Conservation (phyloP, 306 rosid genomes). For the barrel medic (Medicago truncatula) region DNA sequence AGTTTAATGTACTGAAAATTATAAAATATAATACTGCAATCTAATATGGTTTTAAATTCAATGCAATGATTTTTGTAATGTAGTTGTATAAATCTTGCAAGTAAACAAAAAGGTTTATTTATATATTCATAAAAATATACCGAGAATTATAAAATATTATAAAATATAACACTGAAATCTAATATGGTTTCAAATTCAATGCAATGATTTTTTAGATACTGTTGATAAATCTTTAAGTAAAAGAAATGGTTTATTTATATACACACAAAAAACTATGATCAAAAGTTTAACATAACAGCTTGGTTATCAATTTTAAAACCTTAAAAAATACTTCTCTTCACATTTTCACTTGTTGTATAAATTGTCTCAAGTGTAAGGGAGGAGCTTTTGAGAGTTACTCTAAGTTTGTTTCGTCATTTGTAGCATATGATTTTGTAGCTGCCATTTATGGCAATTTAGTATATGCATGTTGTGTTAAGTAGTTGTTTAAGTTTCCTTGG, state of each 20-base stretch:
- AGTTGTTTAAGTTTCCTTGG: slow-evolving; percentile 29
- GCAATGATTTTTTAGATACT: too few species aligned
- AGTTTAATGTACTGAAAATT: slow-evolving; percentile 2
- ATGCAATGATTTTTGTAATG: not conserved
- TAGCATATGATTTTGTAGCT: slow-evolving; percentile 31
- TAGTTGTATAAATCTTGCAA: not conserved
- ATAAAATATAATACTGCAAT: slow-evolving; percentile 11
- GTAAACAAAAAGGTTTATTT: not conserved
- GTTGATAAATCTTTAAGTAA: not conserved
- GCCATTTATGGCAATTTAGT: slow-evolving; percentile 32
- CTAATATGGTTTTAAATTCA: slow-evolving; percentile 4
- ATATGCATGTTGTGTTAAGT: not conserved
- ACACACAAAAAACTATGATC: not conserved
- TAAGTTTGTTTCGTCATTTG: slow-evolving; percentile 35
- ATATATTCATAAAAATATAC: not conserved
- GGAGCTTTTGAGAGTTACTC: slow-evolving; percentile 15
- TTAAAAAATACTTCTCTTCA: not conserved
- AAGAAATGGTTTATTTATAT: not conserved
- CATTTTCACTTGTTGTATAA: slow-evolving; percentile 1
- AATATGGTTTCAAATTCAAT: not conserved
- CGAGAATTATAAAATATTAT: slow-evolving; percentile 2
- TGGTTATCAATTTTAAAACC: slow-evolving; percentile 21
- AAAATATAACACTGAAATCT: not conserved
- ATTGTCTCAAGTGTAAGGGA: slow-evolving; percentile 4
- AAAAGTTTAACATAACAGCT: not conserved